Percentiles rank a stretch among this genome's conserved stretches.
Evolutionary conservation across 225 moss, liverwort and hornwort species (phyloP).

Genomic region (Sphagnum tenellum): DNA sequence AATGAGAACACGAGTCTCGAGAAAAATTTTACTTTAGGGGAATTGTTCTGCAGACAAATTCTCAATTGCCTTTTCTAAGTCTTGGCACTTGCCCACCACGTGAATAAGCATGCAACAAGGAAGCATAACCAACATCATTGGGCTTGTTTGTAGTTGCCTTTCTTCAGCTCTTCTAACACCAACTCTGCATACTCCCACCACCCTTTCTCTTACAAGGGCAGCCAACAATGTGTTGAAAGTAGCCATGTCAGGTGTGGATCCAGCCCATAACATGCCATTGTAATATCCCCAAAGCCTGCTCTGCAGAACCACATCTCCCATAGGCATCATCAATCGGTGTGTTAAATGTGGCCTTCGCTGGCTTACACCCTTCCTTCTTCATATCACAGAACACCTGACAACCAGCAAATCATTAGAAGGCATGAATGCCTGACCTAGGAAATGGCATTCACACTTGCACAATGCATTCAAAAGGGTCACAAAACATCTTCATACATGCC

Average conservation of each 20-base stretch:
- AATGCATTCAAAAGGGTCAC: too few species aligned
- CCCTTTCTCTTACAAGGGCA: slow-evolving; percentile 76
- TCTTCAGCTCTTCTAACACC: slow-evolving; percentile 60
- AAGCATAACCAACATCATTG: slow-evolving; percentile 82
- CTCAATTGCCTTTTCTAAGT: slow-evolving; percentile 16
- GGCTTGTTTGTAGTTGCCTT: slow-evolving; percentile 39
- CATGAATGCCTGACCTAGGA: too few species aligned
- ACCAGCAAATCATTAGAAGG: not conserved
- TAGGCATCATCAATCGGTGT: slow-evolving; percentile 74
- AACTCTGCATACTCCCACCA: slow-evolving; percentile 76
- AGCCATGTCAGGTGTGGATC: slow-evolving; percentile 76
- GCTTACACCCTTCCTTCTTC: slow-evolving; percentile 93
- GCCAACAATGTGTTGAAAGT: slow-evolving; percentile 87
- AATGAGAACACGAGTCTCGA: slow-evolving; percentile 55
- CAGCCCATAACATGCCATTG: slow-evolving; percentile 80
- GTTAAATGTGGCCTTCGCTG: slow-evolving; percentile 95
- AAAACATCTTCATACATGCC: slow-evolving; percentile 76
- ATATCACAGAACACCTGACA: slow-evolving; percentile 70
- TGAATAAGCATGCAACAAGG: slow-evolving; percentile 78
- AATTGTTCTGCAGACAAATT: slow-evolving; percentile 26
- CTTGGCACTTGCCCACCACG: slow-evolving; percentile 58
- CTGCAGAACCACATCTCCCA: slow-evolving; percentile 86
- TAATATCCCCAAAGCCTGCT: slow-evolving; percentile 90
- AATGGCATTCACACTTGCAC: too few species aligned
- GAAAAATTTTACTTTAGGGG: slow-evolving; percentile 45